Percentiles rank a stretch among this genome's conserved stretches.
Evolutionary conservation across 495 filamentous ascomycete species (phyloP).

Genomic region (Penicillium egyptiacum): DNA sequence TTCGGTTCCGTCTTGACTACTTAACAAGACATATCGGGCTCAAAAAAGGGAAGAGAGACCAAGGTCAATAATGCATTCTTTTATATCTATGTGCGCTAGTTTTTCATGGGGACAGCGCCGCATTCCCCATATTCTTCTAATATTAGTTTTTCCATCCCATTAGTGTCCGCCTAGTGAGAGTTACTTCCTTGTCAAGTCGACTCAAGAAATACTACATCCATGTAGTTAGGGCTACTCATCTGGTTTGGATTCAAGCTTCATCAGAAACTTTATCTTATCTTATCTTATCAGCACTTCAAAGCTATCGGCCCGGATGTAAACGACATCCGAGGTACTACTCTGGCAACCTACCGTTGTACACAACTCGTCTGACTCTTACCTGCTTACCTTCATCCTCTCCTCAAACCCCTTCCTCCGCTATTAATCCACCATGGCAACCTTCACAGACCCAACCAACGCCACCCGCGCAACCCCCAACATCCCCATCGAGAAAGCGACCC

Average conservation of each 20-base stretch:
- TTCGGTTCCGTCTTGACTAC: background rate
- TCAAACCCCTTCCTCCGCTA: too few relatives aligned
- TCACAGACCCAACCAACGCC: conserved; percentile 25
- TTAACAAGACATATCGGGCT: background rate
- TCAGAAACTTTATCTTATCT: background rate
- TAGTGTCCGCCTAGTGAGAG: too few relatives aligned
- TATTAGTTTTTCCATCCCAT: too few relatives aligned
- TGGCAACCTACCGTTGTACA: background rate
- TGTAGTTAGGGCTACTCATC: too few relatives aligned
- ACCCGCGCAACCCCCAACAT: conserved; percentile 39
- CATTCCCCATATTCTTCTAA: too few relatives aligned
- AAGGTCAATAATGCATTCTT: background rate
- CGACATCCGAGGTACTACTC: background rate
- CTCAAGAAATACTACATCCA: too few relatives aligned
- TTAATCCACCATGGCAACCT: conserved; percentile 18
- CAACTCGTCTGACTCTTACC: too few relatives aligned
- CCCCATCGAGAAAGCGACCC: conserved; percentile 27
- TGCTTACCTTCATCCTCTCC: too few relatives aligned
- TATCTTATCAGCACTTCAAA: conserved; percentile 4
- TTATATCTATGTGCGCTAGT: background rate
- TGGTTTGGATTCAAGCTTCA: background rate
- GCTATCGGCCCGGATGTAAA: conserved; percentile 12
- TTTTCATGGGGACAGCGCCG: too few relatives aligned
- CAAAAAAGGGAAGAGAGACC: background rate
- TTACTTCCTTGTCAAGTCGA: too few relatives aligned